Percentiles rank a stretch among this genome's conserved stretches.
Evolutionary conservation across 176 grass and related monocot species (phyloP).

Genomic region (Eragrostis curvula): DNA sequence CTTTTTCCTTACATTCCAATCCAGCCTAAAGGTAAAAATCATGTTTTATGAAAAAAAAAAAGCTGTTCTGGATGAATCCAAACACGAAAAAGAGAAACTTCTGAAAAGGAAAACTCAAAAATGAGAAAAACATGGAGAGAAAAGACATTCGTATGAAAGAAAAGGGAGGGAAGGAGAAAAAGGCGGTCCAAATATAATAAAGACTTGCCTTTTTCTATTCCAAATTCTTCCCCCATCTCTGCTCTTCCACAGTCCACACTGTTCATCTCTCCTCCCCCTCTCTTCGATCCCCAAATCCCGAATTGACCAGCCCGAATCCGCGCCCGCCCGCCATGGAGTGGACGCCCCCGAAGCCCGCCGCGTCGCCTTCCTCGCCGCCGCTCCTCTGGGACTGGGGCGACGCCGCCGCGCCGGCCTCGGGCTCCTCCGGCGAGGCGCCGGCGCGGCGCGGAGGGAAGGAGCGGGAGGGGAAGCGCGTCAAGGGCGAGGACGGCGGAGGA

Average conservation of each 20-base stretch:
- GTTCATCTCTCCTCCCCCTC: constrained; percentile 35
- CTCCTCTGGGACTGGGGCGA: constrained; percentile 88
- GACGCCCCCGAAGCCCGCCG: constrained; percentile 43
- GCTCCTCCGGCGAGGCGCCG: constrained; percentile 48
- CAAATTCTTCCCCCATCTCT: constrained; percentile 38
- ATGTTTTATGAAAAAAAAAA: neutral
- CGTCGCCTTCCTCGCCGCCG: constrained; percentile 58
- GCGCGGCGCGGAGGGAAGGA: constrained; percentile 26
- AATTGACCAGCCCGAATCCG: constrained; percentile 46
- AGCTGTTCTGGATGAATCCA: neutral
- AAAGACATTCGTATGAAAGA: neutral
- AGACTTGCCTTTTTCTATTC: constrained; percentile 49
- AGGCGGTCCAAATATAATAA: constrained; percentile 33
- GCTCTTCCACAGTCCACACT: constrained; percentile 57
- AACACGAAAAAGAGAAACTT: neutral
- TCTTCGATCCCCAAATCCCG: constrained; percentile 62
- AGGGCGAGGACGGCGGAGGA: constrained; percentile 41
- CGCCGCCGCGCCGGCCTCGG: constrained; percentile 17
- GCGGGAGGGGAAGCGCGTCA: constrained; percentile 51
- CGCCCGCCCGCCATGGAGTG: constrained; percentile 39
- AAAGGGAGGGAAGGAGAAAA: neutral
- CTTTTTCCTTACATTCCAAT: neutral
- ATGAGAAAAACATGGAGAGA: neutral
- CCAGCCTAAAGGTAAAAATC: neutral
- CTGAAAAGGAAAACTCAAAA: constrained; percentile 1